These are phyloP conservation scores for Myxozyma geophila DNA, from an alignment of 805 yeast genomes.

Conservation along the genomic window DNA sequence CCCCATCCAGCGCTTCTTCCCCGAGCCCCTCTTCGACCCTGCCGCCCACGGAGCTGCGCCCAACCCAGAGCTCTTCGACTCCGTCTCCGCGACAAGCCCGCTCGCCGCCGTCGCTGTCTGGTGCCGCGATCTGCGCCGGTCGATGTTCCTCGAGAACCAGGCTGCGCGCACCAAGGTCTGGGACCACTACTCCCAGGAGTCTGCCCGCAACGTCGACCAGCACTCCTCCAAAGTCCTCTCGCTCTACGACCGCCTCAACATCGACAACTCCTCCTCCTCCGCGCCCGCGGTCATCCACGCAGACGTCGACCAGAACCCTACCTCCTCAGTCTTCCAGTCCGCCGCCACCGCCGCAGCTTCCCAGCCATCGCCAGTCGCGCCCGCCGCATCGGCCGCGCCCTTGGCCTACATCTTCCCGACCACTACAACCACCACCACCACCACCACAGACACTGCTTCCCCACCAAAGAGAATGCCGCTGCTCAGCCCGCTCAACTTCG, in stretches of 20 bases:
- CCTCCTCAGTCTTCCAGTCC: neutral
- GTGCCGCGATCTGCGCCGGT: constrained; percentile 23
- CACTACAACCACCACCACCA: constrained; percentile 5
- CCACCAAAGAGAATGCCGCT: neutral
- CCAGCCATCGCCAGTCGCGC: too few species aligned
- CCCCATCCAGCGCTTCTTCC: constrained; percentile 33
- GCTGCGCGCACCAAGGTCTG: constrained; percentile 27
- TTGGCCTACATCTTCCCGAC: neutral
- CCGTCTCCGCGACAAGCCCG: constrained; percentile 8
- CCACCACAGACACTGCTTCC: neutral
- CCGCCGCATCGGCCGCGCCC: neutral
- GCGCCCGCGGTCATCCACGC: neutral
- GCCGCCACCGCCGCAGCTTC: neutral
- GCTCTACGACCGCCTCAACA: constrained; percentile 14
- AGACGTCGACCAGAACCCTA: neutral
- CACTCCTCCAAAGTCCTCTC: too few species aligned
- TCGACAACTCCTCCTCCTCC: neutral
- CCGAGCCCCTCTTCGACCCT: constrained; percentile 20
- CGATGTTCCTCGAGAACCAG: constrained; percentile 13
- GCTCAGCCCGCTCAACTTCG: constrained; percentile 18
- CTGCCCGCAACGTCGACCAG: constrained; percentile 2
- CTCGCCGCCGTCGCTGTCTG: constrained; percentile 23
- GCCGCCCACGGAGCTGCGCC: constrained; percentile 20
- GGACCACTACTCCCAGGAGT: constrained; percentile 26
- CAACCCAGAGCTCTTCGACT: neutral